Evolutionary conservation across 768 basidiomycete genomes (phyloP).

Genomic region (Pleurotus eryngii): DNA sequence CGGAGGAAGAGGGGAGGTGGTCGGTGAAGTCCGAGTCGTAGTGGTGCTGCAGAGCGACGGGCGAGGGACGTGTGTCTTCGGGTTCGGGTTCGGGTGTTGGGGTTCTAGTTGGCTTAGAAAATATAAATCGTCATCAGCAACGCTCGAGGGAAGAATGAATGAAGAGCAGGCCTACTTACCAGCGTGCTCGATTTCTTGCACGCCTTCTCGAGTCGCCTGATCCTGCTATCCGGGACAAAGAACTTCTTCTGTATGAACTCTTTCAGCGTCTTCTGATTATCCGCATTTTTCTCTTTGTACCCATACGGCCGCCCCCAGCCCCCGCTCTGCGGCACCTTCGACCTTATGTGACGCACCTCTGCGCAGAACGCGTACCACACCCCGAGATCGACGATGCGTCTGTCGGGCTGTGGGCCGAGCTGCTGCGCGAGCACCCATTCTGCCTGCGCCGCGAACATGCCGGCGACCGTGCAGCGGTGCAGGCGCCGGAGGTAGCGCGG

Average conservation of each 20-base stretch:
- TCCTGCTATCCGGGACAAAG: not conserved
- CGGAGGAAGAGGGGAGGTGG: constrained; percentile 38
- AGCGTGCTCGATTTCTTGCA: no score
- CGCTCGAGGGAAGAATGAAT: not conserved
- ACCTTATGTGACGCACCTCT: constrained; percentile 3
- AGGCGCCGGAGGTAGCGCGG: constrained; percentile 45
- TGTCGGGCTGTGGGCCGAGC: constrained; percentile 20
- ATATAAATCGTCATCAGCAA: not conserved
- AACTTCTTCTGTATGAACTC: not conserved
- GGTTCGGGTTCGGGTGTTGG: not conserved
- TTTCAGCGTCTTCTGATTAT: not conserved
- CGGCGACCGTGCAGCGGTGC: constrained; percentile 47
- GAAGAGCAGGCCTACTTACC: not conserved
- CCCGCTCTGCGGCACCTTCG: not conserved
- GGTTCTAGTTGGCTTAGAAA: not conserved
- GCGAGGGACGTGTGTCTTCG: not conserved
- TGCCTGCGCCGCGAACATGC: constrained; percentile 50
- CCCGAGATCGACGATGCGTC: constrained; percentile 35
- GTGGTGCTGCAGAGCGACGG: constrained; percentile 14
- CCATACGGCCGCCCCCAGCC: constrained; percentile 32
- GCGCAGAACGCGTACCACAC: constrained; percentile 48
- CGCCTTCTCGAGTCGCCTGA: no score
- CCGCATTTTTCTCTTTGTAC: constrained; percentile 2
- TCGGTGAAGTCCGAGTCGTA: constrained; percentile 58
- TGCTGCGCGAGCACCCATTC: constrained; percentile 59